Base-by-base conservation (phyloP, 2,329 filamentous ascomycete species). In the Helicocarpus griseus region DNA sequence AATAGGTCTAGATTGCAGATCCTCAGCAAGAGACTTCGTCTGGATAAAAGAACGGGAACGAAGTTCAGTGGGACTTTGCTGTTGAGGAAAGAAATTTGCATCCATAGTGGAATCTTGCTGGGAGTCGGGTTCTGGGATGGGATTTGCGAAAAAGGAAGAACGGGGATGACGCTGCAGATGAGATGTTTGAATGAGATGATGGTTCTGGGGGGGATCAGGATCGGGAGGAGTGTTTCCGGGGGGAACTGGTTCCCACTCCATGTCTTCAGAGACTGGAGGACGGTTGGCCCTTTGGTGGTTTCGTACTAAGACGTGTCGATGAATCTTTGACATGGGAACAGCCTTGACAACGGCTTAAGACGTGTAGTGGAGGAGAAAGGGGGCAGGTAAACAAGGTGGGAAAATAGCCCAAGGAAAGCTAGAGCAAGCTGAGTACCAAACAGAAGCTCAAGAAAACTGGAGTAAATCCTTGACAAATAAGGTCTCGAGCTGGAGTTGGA, bases 201-300 rank as follows among this genome's bases (percentile, higher is more conserved):
- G 14, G 14, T 38, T 11, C 11, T 26, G n/a, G 29, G 14, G 8
- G n/a, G 35, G 14, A 39, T 33, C 14, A 5, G 47, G 35, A 21
- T 13, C 28, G n/a, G 24, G 53, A 19, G 21, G 45, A 11, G 38
- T 28, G 11, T 33, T n/a, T 24, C 24, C 29, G 19, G n/a, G 49
- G 5, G 17, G 21, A 5, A 46, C 47, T 44, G 29, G n/a, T n/a
- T 46, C 49, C 53, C 53, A 54, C 3, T 54, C 53, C 53, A 54
- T 54, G 1, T 7, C 22, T 14, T 48, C 45, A 33, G 3, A 7
- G 29, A 19, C 22, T 29, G 17, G 5, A 13, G 19, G 24, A 19
- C 5, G n/a, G 47, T n/a, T 13, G 8, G 24, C 11, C 29, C 13
- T 11, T 13, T 24, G 13, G 9, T 14, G 8, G 6, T 49, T 49